Percentiles rank a stretch among this genome's conserved stretches.
Conservation (phyloP, 768 basidiomycete species). For the Panus rudis region DNA sequence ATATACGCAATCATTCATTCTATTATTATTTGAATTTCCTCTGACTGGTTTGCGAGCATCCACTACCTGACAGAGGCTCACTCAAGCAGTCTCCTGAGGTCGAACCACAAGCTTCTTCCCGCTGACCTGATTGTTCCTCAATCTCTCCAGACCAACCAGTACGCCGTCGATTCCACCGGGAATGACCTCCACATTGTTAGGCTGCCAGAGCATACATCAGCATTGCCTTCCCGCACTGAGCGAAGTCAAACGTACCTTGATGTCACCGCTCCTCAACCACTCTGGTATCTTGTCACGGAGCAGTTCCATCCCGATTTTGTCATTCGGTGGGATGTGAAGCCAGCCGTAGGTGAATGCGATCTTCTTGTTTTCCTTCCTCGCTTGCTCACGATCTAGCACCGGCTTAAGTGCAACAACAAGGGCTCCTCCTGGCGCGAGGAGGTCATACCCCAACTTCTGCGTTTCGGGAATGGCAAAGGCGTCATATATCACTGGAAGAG, state of each 20-base stretch:
- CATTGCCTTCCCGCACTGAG: slow-evolving; percentile 23
- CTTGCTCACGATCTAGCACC: no score
- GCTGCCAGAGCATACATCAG: slow-evolving; percentile 32
- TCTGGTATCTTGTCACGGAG: slow-evolving; percentile 14
- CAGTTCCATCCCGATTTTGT: slow-evolving; percentile 7
- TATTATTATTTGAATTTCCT: no score
- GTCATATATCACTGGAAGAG: slow-evolving; percentile 22
- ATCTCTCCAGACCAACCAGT: slow-evolving; percentile 26
- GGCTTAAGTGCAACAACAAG: slow-evolving; percentile 20
- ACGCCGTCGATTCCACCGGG: slow-evolving; percentile 35
- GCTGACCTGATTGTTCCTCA: slow-evolving; percentile 31
- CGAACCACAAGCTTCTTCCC: slow-evolving; percentile 36
- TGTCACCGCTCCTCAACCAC: slow-evolving; percentile 11
- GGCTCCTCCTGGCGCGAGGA: slow-evolving; percentile 32
- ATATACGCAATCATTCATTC: no score
- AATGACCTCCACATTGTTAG: slow-evolving; percentile 33
- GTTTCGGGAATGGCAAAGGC: slow-evolving; percentile 30
- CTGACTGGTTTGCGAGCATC: no score
- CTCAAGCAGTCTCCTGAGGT: slow-evolving; percentile 35
- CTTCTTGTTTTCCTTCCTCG: slow-evolving; percentile 28
- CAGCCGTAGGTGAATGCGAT: slow-evolving; percentile 36
- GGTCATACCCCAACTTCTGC: slow-evolving; percentile 29
- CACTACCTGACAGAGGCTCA: no score
- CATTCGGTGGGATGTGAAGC: slow-evolving; percentile 4
- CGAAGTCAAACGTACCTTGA: slow-evolving; percentile 17